phyloP scores from a whole-genome alignment of 2,329 filamentous ascomycete genomes.

The Tolypocladium capitatum region DNA sequence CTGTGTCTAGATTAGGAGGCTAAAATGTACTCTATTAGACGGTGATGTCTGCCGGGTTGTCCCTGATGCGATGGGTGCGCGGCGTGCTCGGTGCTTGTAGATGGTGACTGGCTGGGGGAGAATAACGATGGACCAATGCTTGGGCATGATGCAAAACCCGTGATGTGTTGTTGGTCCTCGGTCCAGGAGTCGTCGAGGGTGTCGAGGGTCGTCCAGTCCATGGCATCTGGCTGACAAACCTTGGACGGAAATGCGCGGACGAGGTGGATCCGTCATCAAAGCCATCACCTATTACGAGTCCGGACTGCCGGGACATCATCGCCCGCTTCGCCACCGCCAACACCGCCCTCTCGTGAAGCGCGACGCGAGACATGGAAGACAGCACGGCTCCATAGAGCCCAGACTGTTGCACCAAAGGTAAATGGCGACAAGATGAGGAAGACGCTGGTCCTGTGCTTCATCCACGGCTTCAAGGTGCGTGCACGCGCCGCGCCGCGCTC shows the following conservation, averaged over 20 bases:
- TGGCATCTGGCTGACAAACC: too few relatives aligned
- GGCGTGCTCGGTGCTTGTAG: too few relatives aligned
- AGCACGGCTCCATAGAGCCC: not conserved
- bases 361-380: not conserved
- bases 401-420: not conserved
- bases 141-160: too few relatives aligned
- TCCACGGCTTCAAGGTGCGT: slow-evolving; percentile 71
- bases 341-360: not conserved
- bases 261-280: too few relatives aligned
- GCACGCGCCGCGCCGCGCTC: slow-evolving; percentile 4
- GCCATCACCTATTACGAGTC: too few relatives aligned
- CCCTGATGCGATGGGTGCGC: too few relatives aligned
- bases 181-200: too few relatives aligned
- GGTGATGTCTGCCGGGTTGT: slow-evolving; percentile 6
- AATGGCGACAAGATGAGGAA: slow-evolving; percentile 39
- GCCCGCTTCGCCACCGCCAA: not conserved
- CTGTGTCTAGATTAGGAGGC: slow-evolving; percentile 16
- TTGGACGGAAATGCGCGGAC: too few relatives aligned
- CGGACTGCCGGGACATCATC: not conserved
- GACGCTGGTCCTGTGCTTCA: slow-evolving; percentile 69
- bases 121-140: too few relatives aligned
- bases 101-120: too few relatives aligned
- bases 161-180: too few relatives aligned
- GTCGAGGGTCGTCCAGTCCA: too few relatives aligned
- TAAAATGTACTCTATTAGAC: slow-evolving; percentile 30